Base-by-base conservation (phyloP, 179 eudicot genomes). In the Amaranthus tricolor region DNA sequence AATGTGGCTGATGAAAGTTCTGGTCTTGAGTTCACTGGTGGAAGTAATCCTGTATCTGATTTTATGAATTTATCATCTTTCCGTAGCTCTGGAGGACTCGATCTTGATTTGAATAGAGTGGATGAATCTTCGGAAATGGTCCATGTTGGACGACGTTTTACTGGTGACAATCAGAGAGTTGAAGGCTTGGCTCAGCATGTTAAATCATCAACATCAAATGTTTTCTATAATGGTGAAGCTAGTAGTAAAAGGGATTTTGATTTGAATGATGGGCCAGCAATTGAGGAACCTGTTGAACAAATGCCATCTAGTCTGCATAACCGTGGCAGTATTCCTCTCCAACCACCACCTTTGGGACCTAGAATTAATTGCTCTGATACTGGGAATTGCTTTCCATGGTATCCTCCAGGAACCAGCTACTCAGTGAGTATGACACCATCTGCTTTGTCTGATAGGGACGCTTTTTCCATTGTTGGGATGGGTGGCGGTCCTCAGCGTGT, bases 1-100 rank as follows among this genome's bases (percentile, higher is more conserved):
- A 94, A 94, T 81, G 89, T 92, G 73, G 85, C 97, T 40, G 98
- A 91, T 78, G 89, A 91, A 79, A 84, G 87, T 74, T 78, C 83
- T 74, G 77, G 71, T 70, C 77, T 71, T 68, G 85, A 76, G 31
- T 67, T 77, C 8, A 31, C 6, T 12, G 16, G 66, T 75, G 66
- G 78, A 75, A 40, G 66, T 20, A 62, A 62, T 48, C 4, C 24
- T 7, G 20, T 75, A 48, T 75, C 72, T 62, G 62, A 76, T 31
- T 31, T 55, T 4, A 53, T 13, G 15, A 64, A 71, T 55, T 40
- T 71, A 13, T 54, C 83, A 19, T 79, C 81, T 56, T 43, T 66
- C 24, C 85, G 78, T 53, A 14, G 59, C 53, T 59, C 74, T 73
- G 96, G 87, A 6, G 89, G 88, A 11, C 80, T 95, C 48, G 94